Base-by-base conservation (phyloP, 345 rosid species). In the Limnanthes douglasii region DNA sequence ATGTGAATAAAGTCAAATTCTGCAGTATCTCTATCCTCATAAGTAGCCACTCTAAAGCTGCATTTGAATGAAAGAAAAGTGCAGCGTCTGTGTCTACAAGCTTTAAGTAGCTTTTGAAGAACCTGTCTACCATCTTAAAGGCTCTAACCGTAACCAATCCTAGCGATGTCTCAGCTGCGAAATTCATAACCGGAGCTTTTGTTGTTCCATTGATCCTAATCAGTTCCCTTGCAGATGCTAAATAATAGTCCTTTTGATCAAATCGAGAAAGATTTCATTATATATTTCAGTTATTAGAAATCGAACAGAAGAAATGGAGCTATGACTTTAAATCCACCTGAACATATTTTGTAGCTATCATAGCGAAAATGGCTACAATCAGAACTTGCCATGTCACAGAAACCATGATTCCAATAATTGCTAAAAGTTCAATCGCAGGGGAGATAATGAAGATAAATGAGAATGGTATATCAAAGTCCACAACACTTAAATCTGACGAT, bases 181-280 rank as follows among this genome's bases (percentile, higher is more conserved):
- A 73, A 34, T 75, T 88, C 93, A 83, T 76, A 10, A 88, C 72
- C 4, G 97, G 97, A 39, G 97, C 93, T 51, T 88, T 88, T 15
- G 94, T 88, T 8, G 86, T 88, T 45, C 95, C 95, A 4, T 72
- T 88, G 40, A 88, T 83, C 51, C 97, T 60, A 30, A 74, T 72
- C 22, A 88, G 54, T 46, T 88, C 95, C 25, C 78, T 67, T 5
- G 97, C 90, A 16, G 97, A 57, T 8, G 86, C 70, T 49, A 73
- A 37, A 55, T 83, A 83, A 53, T 83, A 88, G 5, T 27, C 71
- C 97, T 85, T 39, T 20, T 15, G 8, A n/a, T 6, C 0, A 21
- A 40, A n/a, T 6, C 25, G 35, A 25, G 39, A 34, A 39, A 40
- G 28, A 46, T 5, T 0, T 26, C 16, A 7, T 11, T 2, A 5